Evolutionary conservation across 2,329 filamentous ascomycete species (phyloP).

Genomic region (Sarocladium strictum): DNA sequence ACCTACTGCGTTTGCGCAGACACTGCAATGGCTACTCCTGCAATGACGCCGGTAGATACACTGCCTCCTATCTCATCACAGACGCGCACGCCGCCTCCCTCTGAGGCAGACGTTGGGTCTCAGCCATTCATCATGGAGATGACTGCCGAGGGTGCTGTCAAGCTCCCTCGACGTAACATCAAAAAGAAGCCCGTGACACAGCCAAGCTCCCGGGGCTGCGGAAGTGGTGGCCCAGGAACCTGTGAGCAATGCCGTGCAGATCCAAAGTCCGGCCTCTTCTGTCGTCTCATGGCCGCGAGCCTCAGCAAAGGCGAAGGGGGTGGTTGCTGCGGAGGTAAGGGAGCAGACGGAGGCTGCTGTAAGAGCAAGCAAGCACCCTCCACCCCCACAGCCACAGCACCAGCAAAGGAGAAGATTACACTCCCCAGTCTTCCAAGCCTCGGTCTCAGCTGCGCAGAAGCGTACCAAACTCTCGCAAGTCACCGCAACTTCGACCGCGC

Average conservation of each 20-base stretch:
- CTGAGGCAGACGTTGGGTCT: conserved; percentile 52
- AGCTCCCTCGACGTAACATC: conserved; percentile 41
- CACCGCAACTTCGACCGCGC: conserved; percentile 72
- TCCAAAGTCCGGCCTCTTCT: conserved; percentile 76
- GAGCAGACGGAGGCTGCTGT: conserved; percentile 57
- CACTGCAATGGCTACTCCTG: conserved; percentile 33
- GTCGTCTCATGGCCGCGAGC: conserved; percentile 69
- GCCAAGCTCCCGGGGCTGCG: conserved; percentile 36
- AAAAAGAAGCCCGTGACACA: conserved; percentile 18
- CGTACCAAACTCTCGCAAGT: conserved; percentile 71
- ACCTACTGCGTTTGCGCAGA: conserved; percentile 81
- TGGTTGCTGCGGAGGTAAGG: conserved; percentile 61
- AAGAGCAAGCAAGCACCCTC: conserved; percentile 27
- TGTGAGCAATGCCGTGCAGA: conserved; percentile 74
- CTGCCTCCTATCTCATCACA: conserved; percentile 38
- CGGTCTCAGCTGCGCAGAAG: conserved; percentile 67
- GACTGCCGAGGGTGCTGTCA: conserved; percentile 54
- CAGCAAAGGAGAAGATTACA: conserved; percentile 26
- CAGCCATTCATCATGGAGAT: conserved; percentile 51
- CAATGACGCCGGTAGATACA: conserved; percentile 33
- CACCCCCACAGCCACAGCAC: not conserved
- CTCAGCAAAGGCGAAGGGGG: conserved; percentile 37
- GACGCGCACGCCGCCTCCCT: conserved; percentile 50
- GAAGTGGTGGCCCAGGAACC: conserved; percentile 67
- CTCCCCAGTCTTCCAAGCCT: conserved; percentile 37